Evolutionary conservation across 2,329 filamentous ascomycete species (phyloP), one percentile per base, ranked within the genome.

Genomic region (Raffaelea deltoideospora): DNA sequence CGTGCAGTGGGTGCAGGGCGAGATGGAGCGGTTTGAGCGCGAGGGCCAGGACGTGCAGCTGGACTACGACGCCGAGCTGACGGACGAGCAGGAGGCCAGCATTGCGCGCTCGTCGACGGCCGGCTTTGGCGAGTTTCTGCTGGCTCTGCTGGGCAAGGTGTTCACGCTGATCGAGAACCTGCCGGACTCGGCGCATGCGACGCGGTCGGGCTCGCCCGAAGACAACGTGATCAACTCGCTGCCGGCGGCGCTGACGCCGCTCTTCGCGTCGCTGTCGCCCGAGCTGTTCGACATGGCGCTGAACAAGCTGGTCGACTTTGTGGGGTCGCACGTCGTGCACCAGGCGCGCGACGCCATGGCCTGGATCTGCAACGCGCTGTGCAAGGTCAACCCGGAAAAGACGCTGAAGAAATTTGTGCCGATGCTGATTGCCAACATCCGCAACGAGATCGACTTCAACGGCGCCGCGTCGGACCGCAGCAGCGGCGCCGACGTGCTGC

Each of bases 311-410:
- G 81, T 86, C 3, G 75, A 83, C 23, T 98, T 98, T 54, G 81
- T 95, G 20, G 79, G 82, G 2, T 83, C 83, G 44, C 90, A 96
- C 59, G 90, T 98, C 34, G 88, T 98, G 15, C 87, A 98, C 49
- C 90, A 96, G 58, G 88, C 90, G 37, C 70, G 88, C 45, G 90
- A 98, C 64, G 88, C 90, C 8, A 95, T 98, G 81, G 90, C 92
- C 1, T 98, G 94, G 69, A 96, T 96, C 37, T 83, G 88, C 59
- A 96, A 95, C 56, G 83, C 85, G 1, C 67, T 98, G 19, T 94
- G 90, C 67, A 96, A 96, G 59, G 85, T 93, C 47, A 84, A 92
- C 48, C 87, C 92, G 0, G 78, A 88, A 53, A 95, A 95, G 61
- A 86, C 90, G 1, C 65, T 98, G 35, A 90, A 87, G 53, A 75